These are phyloP conservation scores for Emmonsia crescens DNA, from an alignment of 2,329 filamentous ascomycete genomes.

Conservation along the genomic window DNA sequence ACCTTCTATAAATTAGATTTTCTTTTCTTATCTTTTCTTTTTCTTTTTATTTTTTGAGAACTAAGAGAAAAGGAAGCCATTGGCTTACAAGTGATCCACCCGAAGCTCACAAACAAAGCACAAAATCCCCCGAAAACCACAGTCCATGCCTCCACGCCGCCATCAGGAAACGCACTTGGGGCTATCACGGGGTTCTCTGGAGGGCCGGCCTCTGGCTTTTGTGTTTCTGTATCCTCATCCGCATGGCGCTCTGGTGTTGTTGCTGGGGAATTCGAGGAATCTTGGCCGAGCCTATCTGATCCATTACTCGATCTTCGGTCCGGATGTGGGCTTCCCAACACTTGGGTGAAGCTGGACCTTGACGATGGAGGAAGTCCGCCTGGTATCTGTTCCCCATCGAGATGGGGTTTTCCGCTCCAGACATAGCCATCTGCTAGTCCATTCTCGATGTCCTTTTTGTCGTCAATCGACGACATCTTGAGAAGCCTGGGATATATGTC, in stretches of 20 bases:
- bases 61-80: not conserved
- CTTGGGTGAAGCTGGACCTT: not conserved
- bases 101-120: conserved; percentile 40
- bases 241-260: not conserved
- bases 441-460: not conserved
- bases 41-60: too few relatives aligned
- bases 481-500: not conserved
- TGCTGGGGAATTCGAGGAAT: not conserved
- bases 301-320: not conserved
- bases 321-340: not conserved
- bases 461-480: not conserved
- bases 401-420: not conserved
- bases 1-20: conserved; percentile 19
- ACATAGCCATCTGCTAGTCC: not conserved
- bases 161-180: conserved; percentile 17
- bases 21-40: too few relatives aligned
- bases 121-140: conserved; percentile 42
- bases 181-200: conserved; percentile 7
- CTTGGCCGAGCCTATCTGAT: not conserved
- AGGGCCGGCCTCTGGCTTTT: not conserved
- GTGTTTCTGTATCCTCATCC: conserved; percentile 3
- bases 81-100: conserved; percentile 38
- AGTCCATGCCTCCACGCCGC: conserved; percentile 24
- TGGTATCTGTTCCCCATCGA: not conserved
- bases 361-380: not conserved